Percentiles rank a stretch among this genome's conserved stretches.
phyloP scores from a whole-genome alignment of 352 stramenopile genomes.

The Pythium brassicae region DNA sequence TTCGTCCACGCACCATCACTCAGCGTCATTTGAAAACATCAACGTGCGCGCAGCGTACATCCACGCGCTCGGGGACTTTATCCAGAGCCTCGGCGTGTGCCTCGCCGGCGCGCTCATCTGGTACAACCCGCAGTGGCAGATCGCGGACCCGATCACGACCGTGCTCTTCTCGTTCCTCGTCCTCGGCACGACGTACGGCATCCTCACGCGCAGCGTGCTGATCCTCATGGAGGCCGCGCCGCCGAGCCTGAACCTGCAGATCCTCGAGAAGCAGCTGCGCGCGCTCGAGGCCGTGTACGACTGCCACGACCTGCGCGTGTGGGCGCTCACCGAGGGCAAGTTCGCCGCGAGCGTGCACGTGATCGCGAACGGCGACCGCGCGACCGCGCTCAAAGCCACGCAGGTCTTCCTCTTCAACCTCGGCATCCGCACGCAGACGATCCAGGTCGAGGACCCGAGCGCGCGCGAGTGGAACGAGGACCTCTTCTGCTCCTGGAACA shows the following conservation, averaged over 20 bases:
- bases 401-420: constrained; percentile 48
- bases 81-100: constrained; percentile 96
- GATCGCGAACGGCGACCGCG: constrained; percentile 50
- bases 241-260: constrained; percentile 37
- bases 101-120: constrained; percentile 95
- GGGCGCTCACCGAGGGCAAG: constrained; percentile 91
- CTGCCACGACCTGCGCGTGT: constrained; percentile 98
- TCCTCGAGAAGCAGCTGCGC: constrained; percentile 58
- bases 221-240: constrained; percentile 96
- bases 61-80: constrained; percentile 96
- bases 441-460: constrained; percentile 60
- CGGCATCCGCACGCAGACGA: constrained; percentile 55
- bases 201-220: constrained; percentile 87
- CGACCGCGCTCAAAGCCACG: constrained; percentile 43
- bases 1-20: constrained; percentile 13
- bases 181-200: constrained; percentile 90
- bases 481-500: constrained; percentile 51
- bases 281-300: constrained; percentile 83
- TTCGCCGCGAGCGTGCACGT: constrained; percentile 92
- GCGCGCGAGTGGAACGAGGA: constrained; percentile 62
- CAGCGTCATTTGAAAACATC: constrained; percentile 83
- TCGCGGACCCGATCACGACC: constrained; percentile 96
- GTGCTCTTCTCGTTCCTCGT: constrained; percentile 96
- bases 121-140: constrained; percentile 93
- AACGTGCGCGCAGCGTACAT: constrained; percentile 98